Conservation (phyloP, 768 basidiomycete genomes). For the Crassisporium funariophilum region DNA sequence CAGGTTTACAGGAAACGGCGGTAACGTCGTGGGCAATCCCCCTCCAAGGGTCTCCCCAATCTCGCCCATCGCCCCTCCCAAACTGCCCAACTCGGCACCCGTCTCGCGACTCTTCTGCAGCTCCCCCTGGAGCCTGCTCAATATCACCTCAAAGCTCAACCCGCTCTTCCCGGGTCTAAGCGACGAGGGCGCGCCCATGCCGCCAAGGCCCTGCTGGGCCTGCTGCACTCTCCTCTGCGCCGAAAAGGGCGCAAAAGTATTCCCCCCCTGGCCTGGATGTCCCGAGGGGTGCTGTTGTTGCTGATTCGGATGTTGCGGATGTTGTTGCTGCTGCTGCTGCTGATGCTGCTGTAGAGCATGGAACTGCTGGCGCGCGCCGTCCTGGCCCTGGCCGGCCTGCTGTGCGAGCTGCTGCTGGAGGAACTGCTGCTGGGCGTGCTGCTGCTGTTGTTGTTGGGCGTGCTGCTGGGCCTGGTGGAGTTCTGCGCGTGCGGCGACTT, state of each 20-base stretch:
- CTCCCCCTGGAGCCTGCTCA: slow-evolving; percentile 86
- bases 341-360: slow-evolving; percentile 37
- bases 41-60: slow-evolving; percentile 92
- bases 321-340: slow-evolving; percentile 16
- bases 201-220: slow-evolving; percentile 60
- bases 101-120: slow-evolving; percentile 97
- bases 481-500: slow-evolving; percentile 69
- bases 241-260: slow-evolving; percentile 17
- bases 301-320: slow-evolving; percentile 13
- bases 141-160: slow-evolving; percentile 89
- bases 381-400: slow-evolving; percentile 32
- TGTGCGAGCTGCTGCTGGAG: slow-evolving; percentile 21
- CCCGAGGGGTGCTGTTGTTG: slow-evolving; percentile 19
- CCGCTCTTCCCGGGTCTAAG: slow-evolving; percentile 77
- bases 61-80: slow-evolving; percentile 83
- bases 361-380: slow-evolving; percentile 71
- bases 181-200: slow-evolving; percentile 79
- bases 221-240: slow-evolving; percentile 57
- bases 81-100: slow-evolving; percentile 76
- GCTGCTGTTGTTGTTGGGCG: slow-evolving; percentile 32
- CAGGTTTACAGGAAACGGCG: slow-evolving; percentile 63
- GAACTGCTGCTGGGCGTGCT: slow-evolving; percentile 13
- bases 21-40: slow-evolving; percentile 41
- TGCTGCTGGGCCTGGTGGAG: slow-evolving; percentile 60
- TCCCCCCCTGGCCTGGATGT: slow-evolving; percentile 3